A percentile compares a stretch with the other conserved stretches of the same genome.
phyloP scores from a whole-genome alignment of 768 basidiomycete genomes.

The Cystobasidium onofrii region DNA sequence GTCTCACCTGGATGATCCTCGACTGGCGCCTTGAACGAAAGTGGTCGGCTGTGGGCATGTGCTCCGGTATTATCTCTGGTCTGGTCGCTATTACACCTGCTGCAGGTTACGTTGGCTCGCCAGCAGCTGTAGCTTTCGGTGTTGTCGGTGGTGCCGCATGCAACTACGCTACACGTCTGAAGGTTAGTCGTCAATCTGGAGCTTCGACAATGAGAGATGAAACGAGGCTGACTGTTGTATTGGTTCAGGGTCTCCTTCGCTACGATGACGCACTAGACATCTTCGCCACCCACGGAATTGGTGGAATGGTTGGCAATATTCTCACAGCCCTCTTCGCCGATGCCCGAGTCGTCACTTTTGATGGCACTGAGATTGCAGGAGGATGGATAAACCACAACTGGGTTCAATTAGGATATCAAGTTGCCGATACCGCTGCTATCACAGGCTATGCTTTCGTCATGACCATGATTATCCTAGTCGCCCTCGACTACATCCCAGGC shows the following conservation, averaged over 20 bases:
- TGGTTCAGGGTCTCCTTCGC: conserved; percentile 47
- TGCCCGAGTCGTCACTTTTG: conserved; percentile 56
- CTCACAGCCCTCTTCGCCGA: conserved; percentile 69
- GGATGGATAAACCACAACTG: conserved; percentile 68
- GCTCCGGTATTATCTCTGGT: conserved; percentile 85
- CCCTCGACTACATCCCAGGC: conserved; percentile 51
- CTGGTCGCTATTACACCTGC: conserved; percentile 80
- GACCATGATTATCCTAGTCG: conserved; percentile 55
- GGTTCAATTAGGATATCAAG: conserved; percentile 72
- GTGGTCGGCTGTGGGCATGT: conserved; percentile 89
- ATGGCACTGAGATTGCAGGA: conserved; percentile 56
- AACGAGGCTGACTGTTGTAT: too few species aligned
- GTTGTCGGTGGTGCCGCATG: conserved; percentile 61
- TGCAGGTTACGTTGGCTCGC: conserved; percentile 68
- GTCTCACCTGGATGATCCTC: conserved; percentile 79
- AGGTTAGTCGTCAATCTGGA: conserved; percentile 38
- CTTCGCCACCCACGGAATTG: conserved; percentile 82
- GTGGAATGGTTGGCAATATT: conserved; percentile 69
- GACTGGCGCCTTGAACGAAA: conserved; percentile 89
- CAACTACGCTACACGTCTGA: conserved; percentile 77
- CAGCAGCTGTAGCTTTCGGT: conserved; percentile 69
- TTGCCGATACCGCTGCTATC: conserved; percentile 58
- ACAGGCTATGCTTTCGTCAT: conserved; percentile 50
- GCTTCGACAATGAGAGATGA: conserved; percentile 50
- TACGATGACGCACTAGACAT: conserved; percentile 81